These are phyloP conservation scores for Zychaea mexicana DNA, from an alignment of 371 early-diverging fungal species.

Conservation along the genomic window DNA sequence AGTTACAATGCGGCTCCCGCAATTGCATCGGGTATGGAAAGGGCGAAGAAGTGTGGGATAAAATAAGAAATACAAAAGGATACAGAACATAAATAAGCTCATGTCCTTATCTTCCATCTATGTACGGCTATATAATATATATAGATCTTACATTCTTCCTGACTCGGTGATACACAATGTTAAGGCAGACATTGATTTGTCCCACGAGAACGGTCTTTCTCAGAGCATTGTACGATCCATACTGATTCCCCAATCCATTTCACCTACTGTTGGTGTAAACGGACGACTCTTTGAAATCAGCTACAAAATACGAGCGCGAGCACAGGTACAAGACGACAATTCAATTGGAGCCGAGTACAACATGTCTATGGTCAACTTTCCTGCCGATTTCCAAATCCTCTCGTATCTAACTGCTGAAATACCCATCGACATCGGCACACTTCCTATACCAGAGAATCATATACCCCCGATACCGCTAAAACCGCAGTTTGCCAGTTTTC, in stretches of 20 bases:
- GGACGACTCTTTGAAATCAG: conserved; percentile 13
- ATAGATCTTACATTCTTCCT: conserved; percentile 13
- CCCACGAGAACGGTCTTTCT: background rate
- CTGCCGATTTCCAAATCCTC: conserved; percentile 5
- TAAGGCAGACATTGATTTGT: conserved; percentile 19
- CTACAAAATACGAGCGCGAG: conserved; percentile 17
- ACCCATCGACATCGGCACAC: conserved; percentile 19
- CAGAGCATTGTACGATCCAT: conserved; percentile 16
- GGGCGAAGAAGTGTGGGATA: no score
- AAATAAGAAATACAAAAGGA: no score
- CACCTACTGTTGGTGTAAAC: conserved; percentile 20
- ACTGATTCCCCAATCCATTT: conserved; percentile 13
- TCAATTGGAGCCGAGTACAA: background rate
- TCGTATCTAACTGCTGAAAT: conserved; percentile 14
- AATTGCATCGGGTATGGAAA: no score
- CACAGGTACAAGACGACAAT: conserved; percentile 15
- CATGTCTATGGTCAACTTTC: background rate
- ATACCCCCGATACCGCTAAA: conserved; percentile 9
- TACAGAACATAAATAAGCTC: no score
- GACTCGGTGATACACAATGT: conserved; percentile 9
- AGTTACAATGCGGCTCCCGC: no score
- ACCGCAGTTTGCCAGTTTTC: conserved; percentile 11
- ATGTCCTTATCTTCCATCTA: no score
- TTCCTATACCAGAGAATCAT: background rate
- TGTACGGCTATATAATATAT: background rate